phyloP scores from a whole-genome alignment of 257 asterid species.

The Solanum acaule region DNA sequence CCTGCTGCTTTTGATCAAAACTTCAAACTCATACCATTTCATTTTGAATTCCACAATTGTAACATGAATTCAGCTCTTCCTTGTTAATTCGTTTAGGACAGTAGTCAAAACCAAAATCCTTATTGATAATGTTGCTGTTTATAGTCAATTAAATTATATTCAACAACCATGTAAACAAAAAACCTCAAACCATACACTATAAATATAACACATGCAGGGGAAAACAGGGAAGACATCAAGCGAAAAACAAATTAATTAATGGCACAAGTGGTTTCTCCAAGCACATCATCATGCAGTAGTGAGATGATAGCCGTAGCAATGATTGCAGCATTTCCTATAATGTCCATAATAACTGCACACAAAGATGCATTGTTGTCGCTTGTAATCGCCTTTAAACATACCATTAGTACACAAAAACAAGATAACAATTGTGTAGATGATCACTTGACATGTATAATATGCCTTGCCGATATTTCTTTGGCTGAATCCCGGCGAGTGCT shows the following conservation, averaged over 20 bases:
- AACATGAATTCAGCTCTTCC: neutral
- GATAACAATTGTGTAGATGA: neutral
- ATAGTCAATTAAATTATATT: neutral
- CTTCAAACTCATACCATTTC: neutral
- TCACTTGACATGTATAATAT: neutral
- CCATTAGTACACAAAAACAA: neutral
- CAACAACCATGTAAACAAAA: neutral
- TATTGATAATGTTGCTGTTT: neutral
- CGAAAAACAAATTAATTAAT: neutral
- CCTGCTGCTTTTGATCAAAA: neutral
- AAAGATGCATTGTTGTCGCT: neutral
- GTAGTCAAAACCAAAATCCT: neutral
- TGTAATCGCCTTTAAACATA: neutral
- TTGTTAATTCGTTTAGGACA: neutral
- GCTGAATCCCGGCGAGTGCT: neutral
- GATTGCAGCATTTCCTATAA: neutral
- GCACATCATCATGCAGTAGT: neutral
- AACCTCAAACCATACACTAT: neutral
- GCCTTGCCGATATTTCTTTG: neutral
- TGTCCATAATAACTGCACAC: neutral
- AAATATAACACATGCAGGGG: neutral
- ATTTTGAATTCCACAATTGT: neutral
- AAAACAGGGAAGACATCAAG: neutral
- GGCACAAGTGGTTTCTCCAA: neutral
- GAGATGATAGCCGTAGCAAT: neutral